Percentiles rank a stretch among this genome's conserved stretches.
phyloP scores from a whole-genome alignment of 2,329 filamentous ascomycete genomes.

The Didymellaceae sp. region DNA sequence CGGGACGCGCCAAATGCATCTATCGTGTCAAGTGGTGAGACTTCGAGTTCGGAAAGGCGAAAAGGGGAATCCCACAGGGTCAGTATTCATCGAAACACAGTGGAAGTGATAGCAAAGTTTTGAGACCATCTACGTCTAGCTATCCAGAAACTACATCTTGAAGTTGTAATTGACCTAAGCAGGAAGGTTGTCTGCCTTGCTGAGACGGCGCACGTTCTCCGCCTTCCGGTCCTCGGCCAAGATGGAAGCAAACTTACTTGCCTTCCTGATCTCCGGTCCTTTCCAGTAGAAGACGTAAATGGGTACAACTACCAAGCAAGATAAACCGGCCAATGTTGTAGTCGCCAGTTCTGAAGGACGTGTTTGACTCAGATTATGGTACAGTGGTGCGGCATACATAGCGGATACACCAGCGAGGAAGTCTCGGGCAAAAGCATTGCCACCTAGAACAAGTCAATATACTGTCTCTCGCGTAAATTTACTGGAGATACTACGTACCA shows the following conservation, averaged over 20 bases:
- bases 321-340: conserved; percentile 60
- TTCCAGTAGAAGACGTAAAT: conserved; percentile 59
- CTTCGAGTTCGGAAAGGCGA: too few species aligned
- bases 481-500: conserved; percentile 55
- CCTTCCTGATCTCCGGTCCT: conserved; percentile 60
- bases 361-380: conserved; percentile 46
- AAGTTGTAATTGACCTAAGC: not conserved
- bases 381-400: conserved; percentile 67
- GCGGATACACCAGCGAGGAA: conserved; percentile 75
- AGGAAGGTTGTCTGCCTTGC: conserved; percentile 27
- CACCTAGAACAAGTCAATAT: conserved; percentile 62
- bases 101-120: too few species aligned
- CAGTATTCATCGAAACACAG: too few species aligned
- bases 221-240: conserved; percentile 34
- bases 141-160: not conserved
- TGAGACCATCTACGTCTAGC: too few species aligned
- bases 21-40: too few species aligned
- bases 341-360: conserved; percentile 59
- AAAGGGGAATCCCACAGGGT: too few species aligned
- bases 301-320: conserved; percentile 49
- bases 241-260: conserved; percentile 58
- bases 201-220: conserved; percentile 25
- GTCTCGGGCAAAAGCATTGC: conserved; percentile 76
- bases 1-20: too few species aligned
- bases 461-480: conserved; percentile 65